A percentile compares a stretch with the other conserved stretches of the same genome.
These are phyloP conservation scores for Apophysomyces elegans DNA, from an alignment of 371 early-diverging fungal genomes.

Conservation along the genomic window DNA sequence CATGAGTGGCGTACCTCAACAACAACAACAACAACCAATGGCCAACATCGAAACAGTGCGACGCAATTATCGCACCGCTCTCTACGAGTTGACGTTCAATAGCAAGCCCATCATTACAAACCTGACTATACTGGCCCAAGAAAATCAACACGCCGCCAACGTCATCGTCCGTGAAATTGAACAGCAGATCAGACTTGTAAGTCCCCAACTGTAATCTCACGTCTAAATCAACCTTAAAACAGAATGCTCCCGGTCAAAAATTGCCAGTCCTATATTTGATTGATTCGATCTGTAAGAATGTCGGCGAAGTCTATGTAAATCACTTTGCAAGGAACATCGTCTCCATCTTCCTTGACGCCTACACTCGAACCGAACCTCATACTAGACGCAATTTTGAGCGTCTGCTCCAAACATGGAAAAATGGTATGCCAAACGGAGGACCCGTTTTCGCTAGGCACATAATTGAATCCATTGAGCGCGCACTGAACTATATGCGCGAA, in stretches of 20 bases:
- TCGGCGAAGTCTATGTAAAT: slow-evolving; percentile 75
- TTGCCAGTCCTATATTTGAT: slow-evolving; percentile 89
- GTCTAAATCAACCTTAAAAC: slow-evolving; percentile 18
- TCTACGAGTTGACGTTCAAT: slow-evolving; percentile 83
- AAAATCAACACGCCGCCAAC: slow-evolving; percentile 65
- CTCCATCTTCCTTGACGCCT: slow-evolving; percentile 74
- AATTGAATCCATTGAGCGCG: slow-evolving; percentile 61
- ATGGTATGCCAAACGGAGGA: slow-evolving; percentile 62
- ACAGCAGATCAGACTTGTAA: slow-evolving; percentile 78
- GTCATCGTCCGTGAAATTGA: slow-evolving; percentile 85
- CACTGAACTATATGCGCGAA: slow-evolving; percentile 47
- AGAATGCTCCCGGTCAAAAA: slow-evolving; percentile 80
- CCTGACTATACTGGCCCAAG: slow-evolving; percentile 85
- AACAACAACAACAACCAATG: slow-evolving; percentile 15
- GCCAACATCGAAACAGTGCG: slow-evolving; percentile 39
- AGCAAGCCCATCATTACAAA: slow-evolving; percentile 90
- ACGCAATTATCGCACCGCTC: slow-evolving; percentile 36
- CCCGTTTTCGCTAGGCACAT: slow-evolving; percentile 66
- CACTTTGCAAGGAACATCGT: slow-evolving; percentile 76
- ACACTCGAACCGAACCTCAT: slow-evolving; percentile 62
- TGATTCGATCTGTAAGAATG: slow-evolving; percentile 93
- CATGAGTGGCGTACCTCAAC: slow-evolving; percentile 23
- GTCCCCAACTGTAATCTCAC: slow-evolving; percentile 24
- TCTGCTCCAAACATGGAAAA: slow-evolving; percentile 83
- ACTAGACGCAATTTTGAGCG: slow-evolving; percentile 73